Evolutionary conservation across 441 rosid species (phyloP), one percentile per base, ranked within the genome.

Genomic region (Hura crepitans): DNA sequence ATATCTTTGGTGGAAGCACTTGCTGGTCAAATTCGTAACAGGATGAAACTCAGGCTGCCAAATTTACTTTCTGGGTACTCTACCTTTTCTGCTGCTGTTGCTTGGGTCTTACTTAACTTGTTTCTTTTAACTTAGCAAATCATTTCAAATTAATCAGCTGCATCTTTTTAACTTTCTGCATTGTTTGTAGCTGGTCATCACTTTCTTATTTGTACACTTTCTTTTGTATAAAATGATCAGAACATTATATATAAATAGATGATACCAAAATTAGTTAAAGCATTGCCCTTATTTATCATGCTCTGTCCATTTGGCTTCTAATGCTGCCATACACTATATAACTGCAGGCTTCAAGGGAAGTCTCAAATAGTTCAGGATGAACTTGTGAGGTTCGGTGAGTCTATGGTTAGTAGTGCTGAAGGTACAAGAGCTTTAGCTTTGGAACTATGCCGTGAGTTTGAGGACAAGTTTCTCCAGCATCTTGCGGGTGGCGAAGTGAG

Each of bases 401-500:
- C 82, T 71, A 85, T 91, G 87, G 89, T 89, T 77, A 74, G 74
- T 69, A 87, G 90, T 81, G 77, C 92, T 74, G 98, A 94, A 85
- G 97, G 98, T 69, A 91, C 98, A 43, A 86, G 88, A 85, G 97
- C 97, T 70, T 72, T 94, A 39, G 98, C 97, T 60, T 86, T 94
- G 87, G 96, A 91, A 86, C 87, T 94, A 43, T 94, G 98, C 74
- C 98, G 98, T 75, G 97, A 93, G 77, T 93, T 91, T 83, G 97
- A 94, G 78, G 98, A 94, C 73, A 89, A 86, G 79, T 94, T 94
- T 85, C 97, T 94, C 73, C 88, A 54, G 66, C 97, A 94, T 80
- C 81, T 94, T 65, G 81, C 82, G 11, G 91, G 95, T 70, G 96
- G 96, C 75, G 98, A 91, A 82, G 98, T 94, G 74, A 89, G 92